phyloP scores from a whole-genome alignment of 352 stramenopile species.

The Phytopythium delawarense region DNA sequence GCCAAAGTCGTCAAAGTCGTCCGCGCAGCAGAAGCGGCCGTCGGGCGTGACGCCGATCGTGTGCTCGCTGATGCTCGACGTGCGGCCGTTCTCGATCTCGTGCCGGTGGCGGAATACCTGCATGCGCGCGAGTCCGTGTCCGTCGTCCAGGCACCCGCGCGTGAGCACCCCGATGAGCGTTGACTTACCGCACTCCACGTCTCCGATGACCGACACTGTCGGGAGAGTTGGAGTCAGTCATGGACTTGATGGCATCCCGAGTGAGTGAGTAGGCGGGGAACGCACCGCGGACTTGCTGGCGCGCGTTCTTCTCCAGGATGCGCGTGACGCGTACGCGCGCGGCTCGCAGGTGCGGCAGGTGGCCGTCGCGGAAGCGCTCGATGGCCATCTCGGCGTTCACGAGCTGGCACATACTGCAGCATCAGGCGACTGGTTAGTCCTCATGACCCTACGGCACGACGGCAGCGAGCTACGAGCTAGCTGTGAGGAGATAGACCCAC shows the following conservation, averaged over 20 bases:
- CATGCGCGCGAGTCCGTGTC: constrained; percentile 81
- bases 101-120: constrained; percentile 88
- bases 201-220: constrained; percentile 80
- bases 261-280: not conserved
- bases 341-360: constrained; percentile 27
- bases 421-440: no score
- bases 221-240: not conserved
- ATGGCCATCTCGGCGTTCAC: constrained; percentile 65
- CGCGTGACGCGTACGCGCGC: constrained; percentile 45
- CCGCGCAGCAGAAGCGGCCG: constrained; percentile 48
- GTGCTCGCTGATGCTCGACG: constrained; percentile 87
- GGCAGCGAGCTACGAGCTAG: no score
- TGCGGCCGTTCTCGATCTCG: constrained; percentile 87
- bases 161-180: constrained; percentile 89
- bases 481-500: constrained; percentile 10
- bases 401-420: constrained; percentile 66
- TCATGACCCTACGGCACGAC: no score
- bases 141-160: constrained; percentile 78
- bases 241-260: not conserved
- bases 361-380: constrained; percentile 47
- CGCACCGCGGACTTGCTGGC: constrained; percentile 58
- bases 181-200: constrained; percentile 87
- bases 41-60: constrained; percentile 66
- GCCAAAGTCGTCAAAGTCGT: constrained; percentile 46
- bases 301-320: constrained; percentile 43